Base-by-base conservation (phyloP, 2,329 filamentous ascomycete species). In the Epicoccum sorghinum region DNA sequence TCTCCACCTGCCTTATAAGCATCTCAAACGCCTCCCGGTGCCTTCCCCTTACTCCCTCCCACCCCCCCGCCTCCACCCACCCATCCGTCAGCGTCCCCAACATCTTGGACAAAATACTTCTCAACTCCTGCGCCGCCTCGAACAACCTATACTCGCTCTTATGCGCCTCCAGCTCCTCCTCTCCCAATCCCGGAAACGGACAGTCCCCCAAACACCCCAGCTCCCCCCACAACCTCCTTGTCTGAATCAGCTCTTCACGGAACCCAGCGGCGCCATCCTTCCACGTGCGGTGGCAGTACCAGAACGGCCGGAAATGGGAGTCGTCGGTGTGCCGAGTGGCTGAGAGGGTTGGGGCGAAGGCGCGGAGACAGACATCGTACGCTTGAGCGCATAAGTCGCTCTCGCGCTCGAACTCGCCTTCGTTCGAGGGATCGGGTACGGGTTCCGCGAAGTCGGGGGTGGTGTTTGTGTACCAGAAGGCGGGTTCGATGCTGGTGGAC, bases 261-360 rank as follows among this genome's bases (percentile, higher is more conserved):
- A 78, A 67, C 13, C 71, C 73, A 45, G 74, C 67, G 14, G 69
- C 69, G 7, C 77, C 70, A 59, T 79, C 71, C 52, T 72, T 74
- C 75, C 74, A 80, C 6, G 75, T 77, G 47, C 69, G 70, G 53
- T 74, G 68, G 58, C 69, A 74, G 61, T 77, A 79, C 27, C 64
- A 68, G 55, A 79, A 77, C 29, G 72, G 75, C 29, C 73, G 65
- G 46, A 78, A 66, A 5, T 76, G 64, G 27, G 62, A 62, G 39
- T 77, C 64, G 30, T 78, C 65, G 52, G 76, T 70, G 30, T 64
- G 69, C 54, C 71, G 69, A 18, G 73, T 61, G 4, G 41, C 44
- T 14, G 63, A 54, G 22, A 43, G 40, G 25, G 22, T 22, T 32
- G 40, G 39, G 10, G 24, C 24, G 9, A 43, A 14, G 5, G 30